These are phyloP conservation scores for Kwoniella sp. DNA, from an alignment of 768 basidiomycete species.

Conservation along the genomic window DNA sequence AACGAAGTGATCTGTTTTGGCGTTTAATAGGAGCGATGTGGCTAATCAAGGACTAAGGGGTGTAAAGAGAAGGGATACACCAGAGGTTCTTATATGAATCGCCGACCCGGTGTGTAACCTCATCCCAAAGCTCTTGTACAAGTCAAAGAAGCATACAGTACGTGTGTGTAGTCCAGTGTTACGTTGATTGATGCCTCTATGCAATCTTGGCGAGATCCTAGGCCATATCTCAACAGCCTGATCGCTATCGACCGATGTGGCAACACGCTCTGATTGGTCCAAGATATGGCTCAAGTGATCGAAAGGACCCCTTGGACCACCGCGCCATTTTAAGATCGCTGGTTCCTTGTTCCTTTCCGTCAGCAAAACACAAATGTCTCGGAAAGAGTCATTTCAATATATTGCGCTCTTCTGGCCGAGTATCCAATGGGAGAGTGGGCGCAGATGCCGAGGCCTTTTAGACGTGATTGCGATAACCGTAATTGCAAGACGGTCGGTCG, in stretches of 20 bases:
- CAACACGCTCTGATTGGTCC: constrained; percentile 2
- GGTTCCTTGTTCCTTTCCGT: background rate
- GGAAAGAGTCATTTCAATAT: background rate
- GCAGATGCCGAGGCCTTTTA: background rate
- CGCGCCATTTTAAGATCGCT: background rate
- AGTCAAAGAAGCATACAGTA: too few species aligned
- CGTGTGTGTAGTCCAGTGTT: too few species aligned
- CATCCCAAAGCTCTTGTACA: too few species aligned
- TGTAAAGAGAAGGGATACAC: too few species aligned
- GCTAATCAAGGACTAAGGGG: too few species aligned
- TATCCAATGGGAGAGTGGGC: background rate
- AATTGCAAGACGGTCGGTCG: background rate
- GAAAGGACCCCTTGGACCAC: background rate
- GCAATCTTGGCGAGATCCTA: too few species aligned
- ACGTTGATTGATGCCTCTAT: too few species aligned
- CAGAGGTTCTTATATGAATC: too few species aligned
- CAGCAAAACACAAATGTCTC: background rate
- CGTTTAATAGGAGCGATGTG: too few species aligned
- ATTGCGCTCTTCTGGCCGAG: background rate
- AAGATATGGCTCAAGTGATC: constrained; percentile 12
- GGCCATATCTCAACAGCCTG: background rate
- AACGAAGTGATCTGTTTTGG: too few species aligned
- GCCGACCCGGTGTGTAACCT: too few species aligned
- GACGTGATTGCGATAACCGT: background rate
- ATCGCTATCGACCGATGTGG: background rate